Base-by-base conservation (phyloP, 179 eudicot genomes). In the Spergularia azorica region DNA sequence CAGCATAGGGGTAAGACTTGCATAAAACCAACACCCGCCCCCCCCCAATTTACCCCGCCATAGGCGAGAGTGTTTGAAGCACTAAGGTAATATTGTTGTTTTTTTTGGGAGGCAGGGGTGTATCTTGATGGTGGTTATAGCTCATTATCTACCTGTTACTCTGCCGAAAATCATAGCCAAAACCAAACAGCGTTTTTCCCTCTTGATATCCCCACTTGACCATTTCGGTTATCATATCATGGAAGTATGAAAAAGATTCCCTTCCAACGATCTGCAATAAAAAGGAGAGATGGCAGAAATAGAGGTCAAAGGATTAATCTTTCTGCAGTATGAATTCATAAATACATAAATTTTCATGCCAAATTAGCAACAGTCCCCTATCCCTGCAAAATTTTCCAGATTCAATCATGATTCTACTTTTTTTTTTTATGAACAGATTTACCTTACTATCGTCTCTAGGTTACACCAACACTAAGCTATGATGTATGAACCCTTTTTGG, bases 141-240 rank as follows among this genome's bases (percentile, higher is more conserved):
- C 50, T 32, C 13, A 46, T 59, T 21, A 63, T 41, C 16, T 75
- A 94, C 99, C 99, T 89, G 86, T 93, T 95, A 79, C 98, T 95
- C 84, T 95, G 99, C 15, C 99, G 98, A 81, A 91, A 95, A 88
- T 95, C 99, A 86, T 95, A 95, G 79, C 99, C 99, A 84, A 95
- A 95, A 56, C 99, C 99, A 87, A 95, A 95, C 58, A 95, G 89
- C 12, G 99, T 93, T 86, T 87, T 91, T 41, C 99, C 99, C 87
- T 95, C 99, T 81, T 91, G 82, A 79, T 84, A 95, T 39, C 99
- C 99, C 99, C 99, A 95, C 18, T 83, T 90, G 79, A 87, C 78
- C 93, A 95, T 88, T 82, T 95, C 91, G 51, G 87, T 88, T 72
- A 95, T 95, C 99, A 95, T 89, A 67, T 95, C 99, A 82, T 95